A percentile compares a stretch with the other conserved stretches of the same genome.
Conservation (phyloP, 306 rosid species). For the apple (Malus domestica) region DNA sequence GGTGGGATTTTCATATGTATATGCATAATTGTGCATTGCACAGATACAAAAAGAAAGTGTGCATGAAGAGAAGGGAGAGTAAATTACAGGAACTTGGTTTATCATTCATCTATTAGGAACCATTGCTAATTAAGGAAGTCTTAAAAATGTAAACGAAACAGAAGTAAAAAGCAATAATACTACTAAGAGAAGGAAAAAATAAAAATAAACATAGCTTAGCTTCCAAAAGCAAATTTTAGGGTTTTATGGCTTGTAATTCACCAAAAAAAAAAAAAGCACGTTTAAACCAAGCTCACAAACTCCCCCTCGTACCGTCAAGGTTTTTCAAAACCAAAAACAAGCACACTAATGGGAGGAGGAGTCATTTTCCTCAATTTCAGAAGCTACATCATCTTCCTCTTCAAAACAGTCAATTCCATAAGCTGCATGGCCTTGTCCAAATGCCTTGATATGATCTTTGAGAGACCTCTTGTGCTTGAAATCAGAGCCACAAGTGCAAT, state of each 20-base stretch:
- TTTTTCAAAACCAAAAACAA: too few species aligned
- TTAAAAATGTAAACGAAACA: neutral
- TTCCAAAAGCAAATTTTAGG: neutral
- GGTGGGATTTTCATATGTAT: neutral
- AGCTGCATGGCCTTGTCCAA: slow-evolving; percentile 73
- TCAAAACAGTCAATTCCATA: slow-evolving; percentile 64
- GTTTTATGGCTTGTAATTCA: neutral
- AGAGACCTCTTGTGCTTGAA: slow-evolving; percentile 90
- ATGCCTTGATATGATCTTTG: slow-evolving; percentile 84
- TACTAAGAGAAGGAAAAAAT: neutral
- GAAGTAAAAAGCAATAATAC: neutral
- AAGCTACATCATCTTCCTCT: slow-evolving; percentile 41
- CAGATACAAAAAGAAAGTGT: neutral
- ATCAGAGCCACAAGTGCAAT: slow-evolving; percentile 91
- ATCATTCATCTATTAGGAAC: neutral
- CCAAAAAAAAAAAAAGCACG: neutral
- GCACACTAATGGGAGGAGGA: slow-evolving; percentile 22
- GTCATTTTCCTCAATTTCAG: slow-evolving; percentile 62
- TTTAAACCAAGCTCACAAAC: neutral
- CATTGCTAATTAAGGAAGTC: neutral
- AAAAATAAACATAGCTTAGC: neutral
- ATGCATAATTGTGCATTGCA: neutral
- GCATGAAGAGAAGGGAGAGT: neutral
- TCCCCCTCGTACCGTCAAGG: neutral
- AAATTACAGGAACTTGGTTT: neutral